Evolutionary conservation across 495 filamentous ascomycete species (phyloP).

Genomic region (Penicillium mononematosum): DNA sequence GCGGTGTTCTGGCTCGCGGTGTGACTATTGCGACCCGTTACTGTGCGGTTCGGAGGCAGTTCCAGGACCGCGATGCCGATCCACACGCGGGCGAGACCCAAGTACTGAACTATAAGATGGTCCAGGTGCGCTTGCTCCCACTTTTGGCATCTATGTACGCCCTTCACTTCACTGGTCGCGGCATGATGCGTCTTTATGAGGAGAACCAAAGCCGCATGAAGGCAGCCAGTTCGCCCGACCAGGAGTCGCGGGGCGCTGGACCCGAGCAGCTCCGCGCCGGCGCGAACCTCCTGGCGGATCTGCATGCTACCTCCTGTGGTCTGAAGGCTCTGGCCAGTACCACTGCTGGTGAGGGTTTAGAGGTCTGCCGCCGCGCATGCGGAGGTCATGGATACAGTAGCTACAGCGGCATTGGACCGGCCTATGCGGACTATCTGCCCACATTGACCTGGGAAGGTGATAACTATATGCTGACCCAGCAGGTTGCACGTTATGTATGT

Average conservation of each 20-base stretch:
- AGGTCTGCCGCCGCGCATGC: constrained; percentile 67
- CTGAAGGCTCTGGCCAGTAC: constrained; percentile 68
- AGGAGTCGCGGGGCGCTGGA: constrained; percentile 55
- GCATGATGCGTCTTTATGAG: constrained; percentile 64
- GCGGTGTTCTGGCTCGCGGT: constrained; percentile 66
- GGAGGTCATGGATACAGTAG: constrained; percentile 73
- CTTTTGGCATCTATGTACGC: constrained; percentile 73
- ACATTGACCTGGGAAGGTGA: constrained; percentile 67
- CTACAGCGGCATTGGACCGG: constrained; percentile 65
- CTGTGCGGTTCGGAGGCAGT: constrained; percentile 65
- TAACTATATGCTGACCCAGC: constrained; percentile 77
- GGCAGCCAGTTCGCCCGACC: constrained; percentile 33
- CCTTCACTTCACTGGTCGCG: constrained; percentile 68
- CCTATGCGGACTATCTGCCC: constrained; percentile 68
- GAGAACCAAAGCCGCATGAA: constrained; percentile 65
- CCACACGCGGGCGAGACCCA: constrained; percentile 59
- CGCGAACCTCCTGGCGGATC: constrained; percentile 65
- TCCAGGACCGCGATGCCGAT: constrained; percentile 64
- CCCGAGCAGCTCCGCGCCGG: constrained; percentile 64
- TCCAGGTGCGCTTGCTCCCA: constrained; percentile 68
- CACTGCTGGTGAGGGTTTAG: constrained; percentile 66
- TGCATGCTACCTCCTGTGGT: constrained; percentile 72
- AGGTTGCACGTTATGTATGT: constrained; percentile 67
- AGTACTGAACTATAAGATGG: constrained; percentile 74
- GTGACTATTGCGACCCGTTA: constrained; percentile 75